phyloP scores from a whole-genome alignment of 148 eudicot genomes.

The Polygonum maritimum region DNA sequence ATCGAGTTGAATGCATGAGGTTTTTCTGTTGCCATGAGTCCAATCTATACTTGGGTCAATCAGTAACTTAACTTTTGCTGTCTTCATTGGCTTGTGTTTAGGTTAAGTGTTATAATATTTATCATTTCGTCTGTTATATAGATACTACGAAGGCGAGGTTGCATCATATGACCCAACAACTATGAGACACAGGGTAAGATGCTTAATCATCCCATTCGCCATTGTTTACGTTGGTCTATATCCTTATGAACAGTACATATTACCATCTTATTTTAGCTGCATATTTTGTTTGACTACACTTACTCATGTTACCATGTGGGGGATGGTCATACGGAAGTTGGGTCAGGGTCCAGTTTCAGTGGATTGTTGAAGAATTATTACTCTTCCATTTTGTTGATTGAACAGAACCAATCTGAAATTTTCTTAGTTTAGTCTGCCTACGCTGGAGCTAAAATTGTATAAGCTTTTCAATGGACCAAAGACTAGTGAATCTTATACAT shows the following conservation, averaged over 20 bases:
- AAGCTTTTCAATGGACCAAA: background rate
- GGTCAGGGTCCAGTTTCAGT: background rate
- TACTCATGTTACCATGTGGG: background rate
- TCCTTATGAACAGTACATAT: background rate
- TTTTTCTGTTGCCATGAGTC: background rate
- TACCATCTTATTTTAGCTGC: conserved; percentile 5
- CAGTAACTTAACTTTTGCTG: background rate
- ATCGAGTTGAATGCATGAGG: background rate
- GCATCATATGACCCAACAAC: conserved; percentile 33
- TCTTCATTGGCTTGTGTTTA: background rate
- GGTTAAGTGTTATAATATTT: background rate
- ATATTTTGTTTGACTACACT: background rate
- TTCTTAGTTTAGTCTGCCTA: background rate
- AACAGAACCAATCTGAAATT: background rate
- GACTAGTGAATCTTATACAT: background rate
- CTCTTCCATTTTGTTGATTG: background rate
- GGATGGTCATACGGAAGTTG: background rate
- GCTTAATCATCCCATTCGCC: background rate
- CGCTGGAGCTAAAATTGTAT: background rate
- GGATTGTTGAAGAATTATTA: background rate
- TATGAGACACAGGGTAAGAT: conserved; percentile 48
- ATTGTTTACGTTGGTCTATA: background rate
- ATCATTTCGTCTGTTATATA: conserved; percentile 18
- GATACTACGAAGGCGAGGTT: conserved; percentile 59
- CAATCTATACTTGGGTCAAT: background rate